phyloP scores from a whole-genome alignment of 1,284 basidiomycete genomes.

The Schizophyllum commune region DNA sequence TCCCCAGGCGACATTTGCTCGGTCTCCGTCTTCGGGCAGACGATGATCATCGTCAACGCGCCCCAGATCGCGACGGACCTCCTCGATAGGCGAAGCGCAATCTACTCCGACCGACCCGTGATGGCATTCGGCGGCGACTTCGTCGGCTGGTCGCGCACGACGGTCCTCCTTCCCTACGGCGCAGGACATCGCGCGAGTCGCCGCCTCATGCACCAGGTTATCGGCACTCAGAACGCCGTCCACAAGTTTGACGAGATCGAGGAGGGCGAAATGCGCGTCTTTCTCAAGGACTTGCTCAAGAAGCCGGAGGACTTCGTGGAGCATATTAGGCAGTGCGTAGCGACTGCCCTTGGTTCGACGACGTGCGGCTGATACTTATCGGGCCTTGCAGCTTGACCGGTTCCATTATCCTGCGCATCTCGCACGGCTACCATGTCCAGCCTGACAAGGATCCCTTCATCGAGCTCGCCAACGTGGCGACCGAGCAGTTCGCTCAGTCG shows the following conservation, averaged over 20 bases:
- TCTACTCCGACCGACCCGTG: slow-evolving; percentile 62
- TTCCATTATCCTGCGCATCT: slow-evolving; percentile 28
- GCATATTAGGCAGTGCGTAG: slow-evolving; percentile 49
- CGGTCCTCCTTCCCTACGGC: slow-evolving; percentile 55
- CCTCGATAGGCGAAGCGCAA: slow-evolving; percentile 58
- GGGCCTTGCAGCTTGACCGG: slow-evolving; percentile 23
- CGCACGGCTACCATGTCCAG: slow-evolving; percentile 32
- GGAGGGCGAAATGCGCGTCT: slow-evolving; percentile 46
- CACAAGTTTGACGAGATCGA: slow-evolving; percentile 37
- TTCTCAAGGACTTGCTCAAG: slow-evolving; percentile 45
- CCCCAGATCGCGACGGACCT: slow-evolving; percentile 45
- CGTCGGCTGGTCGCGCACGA: slow-evolving; percentile 57
- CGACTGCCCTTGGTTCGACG: not conserved
- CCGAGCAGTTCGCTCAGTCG: slow-evolving; percentile 30
- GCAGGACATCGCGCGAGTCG: slow-evolving; percentile 56
- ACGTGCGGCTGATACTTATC: not conserved
- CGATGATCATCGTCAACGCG: slow-evolving; percentile 54
- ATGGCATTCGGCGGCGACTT: slow-evolving; percentile 55
- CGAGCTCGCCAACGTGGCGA: slow-evolving; percentile 32
- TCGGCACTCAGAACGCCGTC: not conserved
- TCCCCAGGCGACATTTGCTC: slow-evolving; percentile 42
- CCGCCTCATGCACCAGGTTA: slow-evolving; percentile 40
- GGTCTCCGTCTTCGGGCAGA: slow-evolving; percentile 50
- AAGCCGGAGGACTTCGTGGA: slow-evolving; percentile 44
- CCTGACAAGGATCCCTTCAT: slow-evolving; percentile 31